Evolutionary conservation across 805 yeast genomes (phyloP).

Genomic region (Kuraishia piskuri): DNA sequence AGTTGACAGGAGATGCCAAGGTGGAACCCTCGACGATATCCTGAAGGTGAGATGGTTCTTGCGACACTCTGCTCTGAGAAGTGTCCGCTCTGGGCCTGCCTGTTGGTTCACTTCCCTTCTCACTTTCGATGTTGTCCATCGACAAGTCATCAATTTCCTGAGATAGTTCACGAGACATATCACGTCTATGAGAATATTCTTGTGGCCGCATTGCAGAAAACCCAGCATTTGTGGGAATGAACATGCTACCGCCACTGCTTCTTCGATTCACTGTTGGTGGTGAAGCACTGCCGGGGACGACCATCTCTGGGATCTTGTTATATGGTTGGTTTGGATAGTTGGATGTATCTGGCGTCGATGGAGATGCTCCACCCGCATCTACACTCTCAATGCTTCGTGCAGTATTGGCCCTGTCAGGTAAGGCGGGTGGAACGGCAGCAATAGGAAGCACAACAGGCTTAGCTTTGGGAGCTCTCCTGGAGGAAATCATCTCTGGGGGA

Average conservation of each 20-base stretch:
- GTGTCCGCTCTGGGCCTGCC: not conserved
- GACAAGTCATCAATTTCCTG: not conserved
- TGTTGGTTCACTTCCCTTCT: not conserved
- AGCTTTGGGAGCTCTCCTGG: conserved; percentile 27
- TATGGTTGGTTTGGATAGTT: not conserved
- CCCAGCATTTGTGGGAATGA: not conserved
- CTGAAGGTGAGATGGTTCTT: not conserved
- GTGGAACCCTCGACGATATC: not conserved
- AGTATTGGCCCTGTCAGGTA: not conserved
- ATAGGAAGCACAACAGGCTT: conserved; percentile 6
- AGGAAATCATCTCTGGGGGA: conserved; percentile 65
- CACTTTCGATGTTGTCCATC: not conserved
- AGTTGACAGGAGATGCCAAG: not conserved
- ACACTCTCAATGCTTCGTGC: not conserved
- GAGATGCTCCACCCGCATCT: not conserved
- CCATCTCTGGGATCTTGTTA: not conserved
- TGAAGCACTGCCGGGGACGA: not conserved
- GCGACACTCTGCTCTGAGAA: not conserved
- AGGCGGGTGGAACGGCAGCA: not conserved
- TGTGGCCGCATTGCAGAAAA: not conserved
- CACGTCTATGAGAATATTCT: not conserved
- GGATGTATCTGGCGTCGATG: not conserved
- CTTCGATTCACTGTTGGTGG: not conserved
- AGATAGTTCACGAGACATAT: not conserved
- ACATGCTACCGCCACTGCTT: not conserved